These are phyloP conservation scores for Gymnopus androsaceus DNA, from an alignment of 1,284 basidiomycete species.

Conservation along the genomic window DNA sequence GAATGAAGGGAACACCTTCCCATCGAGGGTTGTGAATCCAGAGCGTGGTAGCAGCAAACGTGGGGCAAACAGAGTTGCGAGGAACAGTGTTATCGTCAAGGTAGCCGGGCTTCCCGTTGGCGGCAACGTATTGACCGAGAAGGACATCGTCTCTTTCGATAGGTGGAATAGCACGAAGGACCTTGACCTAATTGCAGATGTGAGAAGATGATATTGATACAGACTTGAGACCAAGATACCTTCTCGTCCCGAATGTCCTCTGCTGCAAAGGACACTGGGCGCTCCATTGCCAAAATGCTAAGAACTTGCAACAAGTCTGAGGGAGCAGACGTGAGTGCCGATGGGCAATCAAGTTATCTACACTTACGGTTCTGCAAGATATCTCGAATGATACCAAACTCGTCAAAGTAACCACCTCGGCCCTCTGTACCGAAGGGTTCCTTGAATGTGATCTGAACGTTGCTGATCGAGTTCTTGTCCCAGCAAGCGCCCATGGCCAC, in stretches of 20 bases:
- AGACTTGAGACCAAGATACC: conserved; percentile 44
- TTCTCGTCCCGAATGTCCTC: conserved; percentile 98
- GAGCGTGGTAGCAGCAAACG: conserved; percentile 85
- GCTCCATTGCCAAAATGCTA: conserved; percentile 92
- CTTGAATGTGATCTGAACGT: conserved; percentile 98
- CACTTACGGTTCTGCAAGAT: conserved; percentile 94
- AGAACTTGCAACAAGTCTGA: conserved; percentile 91
- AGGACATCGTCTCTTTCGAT: conserved; percentile 79
- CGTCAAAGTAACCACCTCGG: conserved; percentile 97
- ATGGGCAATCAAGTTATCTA: neutral
- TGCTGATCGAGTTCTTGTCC: conserved; percentile 94
- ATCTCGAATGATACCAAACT: conserved; percentile 97
- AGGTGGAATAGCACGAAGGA: conserved; percentile 85
- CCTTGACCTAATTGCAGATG: conserved; percentile 76
- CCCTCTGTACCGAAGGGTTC: conserved; percentile 97
- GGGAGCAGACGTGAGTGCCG: neutral
- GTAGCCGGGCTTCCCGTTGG: conserved; percentile 94
- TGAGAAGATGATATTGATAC: conserved; percentile 18
- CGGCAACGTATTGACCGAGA: conserved; percentile 88
- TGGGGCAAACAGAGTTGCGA: conserved; percentile 88
- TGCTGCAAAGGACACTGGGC: conserved; percentile 93
- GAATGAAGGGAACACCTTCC: conserved; percentile 97
- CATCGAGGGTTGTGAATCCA: conserved; percentile 94
- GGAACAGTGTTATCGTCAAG: conserved; percentile 95
- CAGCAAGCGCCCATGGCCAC: conserved; percentile 83